Conservation (phyloP, 1,284 basidiomycete genomes). For the Ganoderma leucocontextum region DNA sequence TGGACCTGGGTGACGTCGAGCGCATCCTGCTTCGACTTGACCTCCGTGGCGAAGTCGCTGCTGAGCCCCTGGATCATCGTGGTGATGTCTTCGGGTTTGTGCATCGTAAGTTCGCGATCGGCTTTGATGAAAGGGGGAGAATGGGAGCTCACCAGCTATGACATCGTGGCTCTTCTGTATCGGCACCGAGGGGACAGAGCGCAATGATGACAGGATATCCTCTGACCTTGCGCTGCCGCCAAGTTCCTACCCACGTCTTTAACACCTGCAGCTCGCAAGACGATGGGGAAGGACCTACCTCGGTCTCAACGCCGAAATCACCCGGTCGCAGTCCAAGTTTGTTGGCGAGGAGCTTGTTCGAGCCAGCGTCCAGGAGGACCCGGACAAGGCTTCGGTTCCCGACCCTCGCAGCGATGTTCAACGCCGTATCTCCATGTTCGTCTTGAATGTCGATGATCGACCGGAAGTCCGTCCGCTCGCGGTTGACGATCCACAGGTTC, state of each 20-base stretch:
- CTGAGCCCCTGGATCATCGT: conserved; percentile 83
- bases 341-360: conserved; percentile 92
- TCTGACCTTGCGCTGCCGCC: conserved; percentile 76
- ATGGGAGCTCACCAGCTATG: conserved; percentile 67
- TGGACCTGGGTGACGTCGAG: conserved; percentile 89
- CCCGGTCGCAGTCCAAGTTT: conserved; percentile 92
- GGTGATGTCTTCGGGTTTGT: conserved; percentile 72
- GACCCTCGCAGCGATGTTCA: conserved; percentile 95
- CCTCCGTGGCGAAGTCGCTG: conserved; percentile 83
- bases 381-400: conserved; percentile 91
- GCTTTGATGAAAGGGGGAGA: neutral
- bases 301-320: conserved; percentile 93
- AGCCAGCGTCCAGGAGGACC: conserved; percentile 92
- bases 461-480: conserved; percentile 77
- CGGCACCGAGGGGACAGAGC: conserved; percentile 74
- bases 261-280: neutral
- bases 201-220: conserved; percentile 74
- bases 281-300: conserved; percentile 58
- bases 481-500: conserved; percentile 83
- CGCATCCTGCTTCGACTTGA: conserved; percentile 87
- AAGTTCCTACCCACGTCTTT: conserved; percentile 60
- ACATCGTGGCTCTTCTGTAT: conserved; percentile 92
- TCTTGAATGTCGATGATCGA: conserved; percentile 93
- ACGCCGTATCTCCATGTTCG: conserved; percentile 94
- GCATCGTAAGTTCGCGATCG: neutral